A percentile compares a stretch with the other conserved stretches of the same genome.
These are phyloP conservation scores for Purpureocillium lavendulum DNA, from an alignment of 2,329 filamentous ascomycete genomes.

Conservation along the genomic window DNA sequence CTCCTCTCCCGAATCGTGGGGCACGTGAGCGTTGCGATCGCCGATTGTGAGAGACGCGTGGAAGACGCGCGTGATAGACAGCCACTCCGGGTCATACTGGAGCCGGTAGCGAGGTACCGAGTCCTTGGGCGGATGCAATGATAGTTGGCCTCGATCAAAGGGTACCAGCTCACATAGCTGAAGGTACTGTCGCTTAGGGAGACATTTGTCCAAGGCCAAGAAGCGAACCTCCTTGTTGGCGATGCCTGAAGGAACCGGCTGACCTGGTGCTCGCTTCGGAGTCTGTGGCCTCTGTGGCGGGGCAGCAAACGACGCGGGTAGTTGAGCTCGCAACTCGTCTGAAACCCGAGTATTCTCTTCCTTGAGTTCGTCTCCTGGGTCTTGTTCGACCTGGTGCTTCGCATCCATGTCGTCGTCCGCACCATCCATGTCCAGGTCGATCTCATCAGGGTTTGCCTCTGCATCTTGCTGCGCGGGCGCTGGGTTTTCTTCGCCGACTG, in stretches of 20 bases:
- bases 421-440: constrained; percentile 57
- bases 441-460: constrained; percentile 55
- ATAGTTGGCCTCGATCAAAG: constrained; percentile 23
- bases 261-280: constrained; percentile 43
- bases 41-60: constrained; percentile 57
- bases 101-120: constrained; percentile 44
- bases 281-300: constrained; percentile 21
- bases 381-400: constrained; percentile 1
- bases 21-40: constrained; percentile 40
- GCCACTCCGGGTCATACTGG: constrained; percentile 88
- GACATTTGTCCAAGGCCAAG: constrained; percentile 85
- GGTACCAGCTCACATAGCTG: constrained; percentile 63
- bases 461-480: constrained; percentile 9
- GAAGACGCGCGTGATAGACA: constrained; percentile 84
- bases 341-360: constrained; percentile 33
- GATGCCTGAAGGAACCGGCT: constrained; percentile 63
- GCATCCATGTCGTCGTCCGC: constrained; percentile 15
- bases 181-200: constrained; percentile 71
- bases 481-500: not conserved
- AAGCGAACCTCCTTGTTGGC: constrained; percentile 75
- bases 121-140: constrained; percentile 10
- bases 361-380: not conserved
- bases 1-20: constrained; percentile 58
- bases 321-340: constrained; percentile 59
- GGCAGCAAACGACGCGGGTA: constrained; percentile 66